These are phyloP conservation scores for Tetraselmis striata DNA, from an alignment of 139 green algal species.

Conservation along the genomic window DNA sequence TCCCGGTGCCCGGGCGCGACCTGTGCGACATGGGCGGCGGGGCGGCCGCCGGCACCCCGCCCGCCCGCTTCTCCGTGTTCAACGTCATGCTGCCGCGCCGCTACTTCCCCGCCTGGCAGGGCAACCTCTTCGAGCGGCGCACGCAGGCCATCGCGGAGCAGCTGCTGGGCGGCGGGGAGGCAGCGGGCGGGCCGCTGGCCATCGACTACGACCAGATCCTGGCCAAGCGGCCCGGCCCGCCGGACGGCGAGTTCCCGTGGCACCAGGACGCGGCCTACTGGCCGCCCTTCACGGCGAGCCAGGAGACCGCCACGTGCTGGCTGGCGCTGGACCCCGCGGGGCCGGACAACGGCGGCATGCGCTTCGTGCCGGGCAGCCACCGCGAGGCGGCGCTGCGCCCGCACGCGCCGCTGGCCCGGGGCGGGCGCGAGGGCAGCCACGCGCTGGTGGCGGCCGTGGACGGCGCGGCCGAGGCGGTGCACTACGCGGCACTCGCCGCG, in stretches of 20 bases:
- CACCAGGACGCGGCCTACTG: constrained; percentile 60
- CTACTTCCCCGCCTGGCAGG: constrained; percentile 47
- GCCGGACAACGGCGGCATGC: constrained; percentile 58
- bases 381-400: constrained; percentile 35
- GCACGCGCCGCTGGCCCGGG: no score
- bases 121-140: constrained; percentile 49
- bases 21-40: constrained; percentile 59
- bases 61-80: constrained; percentile 52
- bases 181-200: constrained; percentile 41
- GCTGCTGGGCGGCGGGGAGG: no score
- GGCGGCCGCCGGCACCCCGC: constrained; percentile 18
- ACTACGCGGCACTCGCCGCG: constrained; percentile 29
- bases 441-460: constrained; percentile 32
- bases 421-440: constrained; percentile 50
- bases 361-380: constrained; percentile 51
- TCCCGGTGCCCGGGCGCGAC: constrained; percentile 47
- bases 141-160: constrained; percentile 49
- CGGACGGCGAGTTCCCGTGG: constrained; percentile 54
- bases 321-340: constrained; percentile 45
- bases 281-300: constrained; percentile 36
- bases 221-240: constrained; percentile 39
- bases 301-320: constrained; percentile 58
- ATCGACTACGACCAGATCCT: constrained; percentile 67
- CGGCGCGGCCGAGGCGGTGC: constrained; percentile 18
- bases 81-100: constrained; percentile 61